Conservation (phyloP, 1,139 yeast species). For the Yamadazyma atmosphaerica region DNA sequence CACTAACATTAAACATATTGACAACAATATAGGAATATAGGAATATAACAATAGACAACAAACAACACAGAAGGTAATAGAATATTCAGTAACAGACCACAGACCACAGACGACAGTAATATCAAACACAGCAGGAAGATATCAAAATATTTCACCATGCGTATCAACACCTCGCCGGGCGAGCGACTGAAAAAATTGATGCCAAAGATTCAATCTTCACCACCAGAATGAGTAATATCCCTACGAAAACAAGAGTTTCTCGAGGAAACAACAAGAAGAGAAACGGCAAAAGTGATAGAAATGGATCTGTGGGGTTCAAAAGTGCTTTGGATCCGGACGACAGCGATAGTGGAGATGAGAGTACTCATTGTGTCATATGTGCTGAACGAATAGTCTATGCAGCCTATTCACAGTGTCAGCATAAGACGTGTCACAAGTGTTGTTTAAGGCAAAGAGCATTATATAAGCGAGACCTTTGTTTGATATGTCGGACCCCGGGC, state of each 20-base stretch:
- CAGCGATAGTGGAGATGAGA: slow-evolving; percentile 34
- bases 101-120: no score
- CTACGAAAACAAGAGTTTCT: slow-evolving; percentile 20
- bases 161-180: no score
- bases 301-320: slow-evolving; percentile 4
- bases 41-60: no score
- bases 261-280: slow-evolving; percentile 13
- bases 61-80: neutral
- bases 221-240: slow-evolving; percentile 8
- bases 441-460: slow-evolving; percentile 80
- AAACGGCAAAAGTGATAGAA: slow-evolving; percentile 5
- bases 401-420: slow-evolving; percentile 82
- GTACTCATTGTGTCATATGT: slow-evolving; percentile 71
- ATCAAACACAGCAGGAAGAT: no score
- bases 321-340: slow-evolving; percentile 19
- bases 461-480: slow-evolving; percentile 71
- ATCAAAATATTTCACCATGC: no score
- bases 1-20: slow-evolving; percentile 61
- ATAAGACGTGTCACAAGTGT: slow-evolving; percentile 80
- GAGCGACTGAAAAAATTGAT: slow-evolving; percentile 3
- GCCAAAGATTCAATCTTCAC: neutral
- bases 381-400: slow-evolving; percentile 66
- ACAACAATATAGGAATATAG: no score
- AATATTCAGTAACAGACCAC: no score
- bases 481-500: slow-evolving; percentile 79